Evolutionary conservation across 1,139 yeast genomes (phyloP).

Genomic region (Hemisphaericaspora lyxosophila): DNA sequence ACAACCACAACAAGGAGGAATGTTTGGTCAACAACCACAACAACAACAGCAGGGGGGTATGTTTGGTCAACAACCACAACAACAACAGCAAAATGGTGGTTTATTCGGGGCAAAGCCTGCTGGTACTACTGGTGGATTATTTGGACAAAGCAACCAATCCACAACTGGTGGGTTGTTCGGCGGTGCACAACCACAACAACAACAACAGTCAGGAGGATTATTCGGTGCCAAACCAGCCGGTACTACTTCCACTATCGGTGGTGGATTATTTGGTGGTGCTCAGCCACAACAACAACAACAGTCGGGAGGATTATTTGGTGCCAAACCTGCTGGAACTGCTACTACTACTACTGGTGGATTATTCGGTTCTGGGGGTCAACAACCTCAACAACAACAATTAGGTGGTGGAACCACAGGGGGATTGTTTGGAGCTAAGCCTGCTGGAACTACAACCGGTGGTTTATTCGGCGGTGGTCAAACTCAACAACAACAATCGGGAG

Average conservation of each 20-base stretch:
- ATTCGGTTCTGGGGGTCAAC: constrained; percentile 36
- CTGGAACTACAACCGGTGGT: constrained; percentile 22
- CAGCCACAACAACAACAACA: constrained; percentile 10
- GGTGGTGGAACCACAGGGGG: constrained; percentile 23
- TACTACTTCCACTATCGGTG: constrained; percentile 14
- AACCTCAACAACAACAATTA: constrained; percentile 10
- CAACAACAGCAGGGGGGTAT: constrained; percentile 20
- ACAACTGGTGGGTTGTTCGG: constrained; percentile 14
- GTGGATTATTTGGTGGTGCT: constrained; percentile 39
- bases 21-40: constrained; percentile 14
- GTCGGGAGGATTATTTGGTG: constrained; percentile 15
- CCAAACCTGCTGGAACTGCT: constrained; percentile 15
- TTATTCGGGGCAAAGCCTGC: constrained; percentile 1
- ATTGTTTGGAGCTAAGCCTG: constrained; percentile 28
- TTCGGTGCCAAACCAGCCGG: constrained; percentile 18
- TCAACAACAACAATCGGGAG: constrained; percentile 17
- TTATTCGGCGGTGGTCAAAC: constrained; percentile 33
- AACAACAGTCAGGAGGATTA: constrained; percentile 16
- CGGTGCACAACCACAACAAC: constrained; percentile 5
- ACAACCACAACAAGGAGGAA: constrained; percentile 10
- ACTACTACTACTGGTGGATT: constrained; percentile 23
- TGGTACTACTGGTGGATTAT: constrained; percentile 2
- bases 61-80: constrained; percentile 18
- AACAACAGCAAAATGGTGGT: constrained; percentile 3
- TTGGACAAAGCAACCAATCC: constrained; percentile 12